These are phyloP conservation scores for Teunomyces stri DNA, from an alignment of 805 yeast genomes.

Conservation along the genomic window DNA sequence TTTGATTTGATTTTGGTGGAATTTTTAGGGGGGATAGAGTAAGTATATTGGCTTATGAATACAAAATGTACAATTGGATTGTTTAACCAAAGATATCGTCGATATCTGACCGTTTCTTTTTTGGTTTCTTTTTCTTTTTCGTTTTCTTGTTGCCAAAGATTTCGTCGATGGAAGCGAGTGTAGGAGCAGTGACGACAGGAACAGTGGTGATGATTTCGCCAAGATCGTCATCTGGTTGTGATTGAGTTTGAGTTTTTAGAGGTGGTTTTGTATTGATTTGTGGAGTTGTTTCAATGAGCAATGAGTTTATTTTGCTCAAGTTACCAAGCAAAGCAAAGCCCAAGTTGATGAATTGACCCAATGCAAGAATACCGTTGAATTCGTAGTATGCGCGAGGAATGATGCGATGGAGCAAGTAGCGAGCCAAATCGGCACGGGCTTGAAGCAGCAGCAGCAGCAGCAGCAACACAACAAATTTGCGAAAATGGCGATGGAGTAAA, in stretches of 20 bases:
- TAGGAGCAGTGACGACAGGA: not conserved
- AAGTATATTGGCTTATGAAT: not conserved
- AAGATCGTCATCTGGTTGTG: not conserved
- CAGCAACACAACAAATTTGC: not conserved
- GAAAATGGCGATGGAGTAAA: constrained; percentile 53
- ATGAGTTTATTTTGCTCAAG: constrained; percentile 43
- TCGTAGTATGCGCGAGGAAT: constrained; percentile 51
- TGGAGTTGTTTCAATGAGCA: constrained; percentile 13
- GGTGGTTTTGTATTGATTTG: not conserved
- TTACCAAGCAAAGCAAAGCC: constrained; percentile 68
- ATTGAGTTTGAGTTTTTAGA: not conserved
- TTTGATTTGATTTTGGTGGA: not conserved
- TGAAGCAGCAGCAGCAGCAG: not conserved
- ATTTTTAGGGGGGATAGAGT: not conserved
- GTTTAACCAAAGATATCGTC: constrained; percentile 70
- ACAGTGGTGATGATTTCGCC: not conserved
- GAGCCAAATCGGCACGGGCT: not conserved
- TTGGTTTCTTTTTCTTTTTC: constrained; percentile 8
- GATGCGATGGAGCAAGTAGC: not conserved
- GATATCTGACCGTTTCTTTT: constrained; percentile 35
- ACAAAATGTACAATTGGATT: not conserved
- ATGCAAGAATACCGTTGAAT: constrained; percentile 64
- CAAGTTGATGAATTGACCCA: constrained; percentile 73
- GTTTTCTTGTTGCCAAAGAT: constrained; percentile 11
- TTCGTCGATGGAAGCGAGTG: constrained; percentile 7